These are phyloP conservation scores for Floccularia luteovirens DNA, from an alignment of 768 basidiomycete species.

Conservation along the genomic window DNA sequence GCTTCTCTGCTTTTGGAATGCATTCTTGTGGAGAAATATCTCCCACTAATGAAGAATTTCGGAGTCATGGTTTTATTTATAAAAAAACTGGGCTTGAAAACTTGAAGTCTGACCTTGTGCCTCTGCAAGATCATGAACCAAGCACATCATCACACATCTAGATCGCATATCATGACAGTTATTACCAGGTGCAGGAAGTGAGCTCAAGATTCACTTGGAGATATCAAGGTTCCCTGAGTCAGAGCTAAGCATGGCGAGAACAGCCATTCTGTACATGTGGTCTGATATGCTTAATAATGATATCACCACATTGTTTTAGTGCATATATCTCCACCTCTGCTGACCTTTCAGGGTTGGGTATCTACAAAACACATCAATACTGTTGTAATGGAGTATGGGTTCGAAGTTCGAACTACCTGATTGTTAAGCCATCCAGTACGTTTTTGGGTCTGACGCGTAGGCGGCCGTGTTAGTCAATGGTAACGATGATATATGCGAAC, in stretches of 20 bases:
- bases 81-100: neutral
- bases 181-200: neutral
- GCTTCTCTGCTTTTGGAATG: slow-evolving; percentile 77
- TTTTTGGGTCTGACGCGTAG: slow-evolving; percentile 94
- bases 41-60: slow-evolving; percentile 49
- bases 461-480: neutral
- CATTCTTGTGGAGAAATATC: slow-evolving; percentile 91
- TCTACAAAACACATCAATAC: slow-evolving; percentile 30
- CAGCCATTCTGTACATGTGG: slow-evolving; percentile 96
- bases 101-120: slow-evolving; percentile 59
- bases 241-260: slow-evolving; percentile 85
- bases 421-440: slow-evolving; percentile 93
- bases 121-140: slow-evolving; percentile 95
- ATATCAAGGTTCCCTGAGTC: slow-evolving; percentile 67
- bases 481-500: neutral
- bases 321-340: neutral
- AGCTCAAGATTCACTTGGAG: slow-evolving; percentile 44
- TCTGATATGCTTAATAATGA: slow-evolving; percentile 71
- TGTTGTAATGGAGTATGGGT: neutral
- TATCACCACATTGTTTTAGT: neutral
- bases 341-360: slow-evolving; percentile 80
- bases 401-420: slow-evolving; percentile 32
- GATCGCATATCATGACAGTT: neutral
- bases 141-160: slow-evolving; percentile 82
- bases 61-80: neutral